Conservation (phyloP, 768 basidiomycete genomes). For the Suillus americanus region DNA sequence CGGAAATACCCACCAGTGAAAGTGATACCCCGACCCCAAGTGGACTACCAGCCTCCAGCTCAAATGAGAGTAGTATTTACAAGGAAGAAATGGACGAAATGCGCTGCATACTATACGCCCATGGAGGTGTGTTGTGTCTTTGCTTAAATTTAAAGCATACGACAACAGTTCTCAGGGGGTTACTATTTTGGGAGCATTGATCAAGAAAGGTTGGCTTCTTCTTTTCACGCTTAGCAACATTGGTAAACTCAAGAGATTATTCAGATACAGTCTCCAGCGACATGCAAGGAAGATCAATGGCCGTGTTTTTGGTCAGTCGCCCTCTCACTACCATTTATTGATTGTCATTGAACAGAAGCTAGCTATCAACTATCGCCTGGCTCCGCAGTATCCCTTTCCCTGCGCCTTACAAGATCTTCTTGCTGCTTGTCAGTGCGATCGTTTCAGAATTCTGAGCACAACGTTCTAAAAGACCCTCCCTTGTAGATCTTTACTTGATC, state of each 20-base stretch:
- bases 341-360: constrained; percentile 17
- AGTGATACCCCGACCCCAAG: constrained; percentile 11
- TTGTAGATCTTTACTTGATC: constrained; percentile 81
- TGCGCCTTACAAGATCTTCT: constrained; percentile 87
- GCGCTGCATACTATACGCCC: constrained; percentile 80
- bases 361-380: constrained; percentile 84
- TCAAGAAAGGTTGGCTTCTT: constrained; percentile 55
- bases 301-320: constrained; percentile 68
- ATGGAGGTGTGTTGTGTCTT: constrained; percentile 56
- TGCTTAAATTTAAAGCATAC: constrained; percentile 1
- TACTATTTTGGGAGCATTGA: constrained; percentile 84
- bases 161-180: constrained; percentile 48
- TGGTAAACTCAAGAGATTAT: constrained; percentile 7
- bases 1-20: neutral
- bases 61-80: constrained; percentile 41
- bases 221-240: neutral
- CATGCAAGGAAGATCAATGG: constrained; percentile 92
- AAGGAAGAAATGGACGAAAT: constrained; percentile 78
- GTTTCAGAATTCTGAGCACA: neutral
- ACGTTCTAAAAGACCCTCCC: constrained; percentile 1
- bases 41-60: constrained; percentile 17
- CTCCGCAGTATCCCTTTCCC: constrained; percentile 97
- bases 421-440: constrained; percentile 67
- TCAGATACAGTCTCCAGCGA: constrained; percentile 73
- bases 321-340: neutral